These are phyloP conservation scores for Candida piceae DNA, from an alignment of 805 yeast genomes.

Conservation along the genomic window DNA sequence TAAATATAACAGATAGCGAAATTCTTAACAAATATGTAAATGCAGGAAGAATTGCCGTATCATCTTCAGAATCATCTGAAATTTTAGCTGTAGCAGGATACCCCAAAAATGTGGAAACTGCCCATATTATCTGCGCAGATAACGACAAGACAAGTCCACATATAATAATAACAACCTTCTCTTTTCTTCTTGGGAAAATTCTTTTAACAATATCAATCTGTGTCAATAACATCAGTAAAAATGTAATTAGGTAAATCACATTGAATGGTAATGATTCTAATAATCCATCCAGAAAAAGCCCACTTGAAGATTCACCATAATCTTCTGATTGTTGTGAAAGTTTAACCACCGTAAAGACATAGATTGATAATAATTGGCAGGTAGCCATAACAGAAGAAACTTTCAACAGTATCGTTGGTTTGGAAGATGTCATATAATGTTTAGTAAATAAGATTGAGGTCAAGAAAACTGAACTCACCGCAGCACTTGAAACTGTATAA, in stretches of 20 bases:
- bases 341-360: constrained; percentile 41
- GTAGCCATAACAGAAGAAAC: constrained; percentile 49
- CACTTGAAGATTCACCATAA: constrained; percentile 42
- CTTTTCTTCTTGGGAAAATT: constrained; percentile 60
- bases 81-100: too few species aligned
- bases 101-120: constrained; percentile 47
- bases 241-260: constrained; percentile 53
- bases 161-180: constrained; percentile 56
- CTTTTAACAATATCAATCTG: constrained; percentile 72
- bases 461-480: constrained; percentile 58
- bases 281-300: constrained; percentile 39
- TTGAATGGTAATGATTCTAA: constrained; percentile 42
- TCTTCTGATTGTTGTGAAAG: constrained; percentile 43
- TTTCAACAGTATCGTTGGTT: constrained; percentile 49
- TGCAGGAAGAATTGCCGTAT: constrained; percentile 60
- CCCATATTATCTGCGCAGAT: constrained; percentile 66
- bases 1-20: constrained; percentile 63
- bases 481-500: constrained; percentile 57
- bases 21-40: constrained; percentile 71
- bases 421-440: constrained; percentile 44
- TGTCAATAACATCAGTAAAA: constrained; percentile 53
- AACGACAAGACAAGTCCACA: constrained; percentile 51
- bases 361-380: constrained; percentile 46
- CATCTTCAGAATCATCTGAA: too few species aligned
- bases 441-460: constrained; percentile 62